Conservation (phyloP, 83 land plant genomes). For the Picea abies region DNA sequence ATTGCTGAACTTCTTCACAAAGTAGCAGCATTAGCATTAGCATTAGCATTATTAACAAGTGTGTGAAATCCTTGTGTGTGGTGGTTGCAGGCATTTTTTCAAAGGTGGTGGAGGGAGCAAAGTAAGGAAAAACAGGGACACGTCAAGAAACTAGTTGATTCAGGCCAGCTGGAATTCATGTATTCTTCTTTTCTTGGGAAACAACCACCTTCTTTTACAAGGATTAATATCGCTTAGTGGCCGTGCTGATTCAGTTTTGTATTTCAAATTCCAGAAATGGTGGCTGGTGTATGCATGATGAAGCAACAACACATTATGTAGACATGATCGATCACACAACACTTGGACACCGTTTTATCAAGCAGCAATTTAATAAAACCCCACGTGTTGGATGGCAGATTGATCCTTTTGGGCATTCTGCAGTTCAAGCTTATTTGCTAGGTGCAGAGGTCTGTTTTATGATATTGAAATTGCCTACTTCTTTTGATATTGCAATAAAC, state of each 20-base stretch:
- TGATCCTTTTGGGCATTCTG: constrained; percentile 98
- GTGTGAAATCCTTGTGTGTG: neutral
- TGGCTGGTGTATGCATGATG: constrained; percentile 99
- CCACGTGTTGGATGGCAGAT: constrained; percentile 99
- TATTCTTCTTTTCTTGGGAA: constrained; percentile 30
- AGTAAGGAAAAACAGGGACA: constrained; percentile 33
- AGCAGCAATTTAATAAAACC: constrained; percentile 66
- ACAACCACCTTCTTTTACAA: neutral
- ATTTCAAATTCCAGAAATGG: constrained; percentile 63
- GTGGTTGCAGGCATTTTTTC: constrained; percentile 70
- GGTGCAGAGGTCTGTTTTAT: constrained; percentile 69
- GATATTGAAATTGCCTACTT: neutral
- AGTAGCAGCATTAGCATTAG: no score
- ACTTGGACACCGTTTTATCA: constrained; percentile 86
- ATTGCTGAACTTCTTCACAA: no score
- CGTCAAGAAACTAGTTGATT: constrained; percentile 63
- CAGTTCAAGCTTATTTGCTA: constrained; percentile 92
- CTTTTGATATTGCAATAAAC: neutral
- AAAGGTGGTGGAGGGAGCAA: constrained; percentile 87
- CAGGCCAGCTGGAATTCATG: constrained; percentile 94
- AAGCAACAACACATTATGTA: constrained; percentile 91
- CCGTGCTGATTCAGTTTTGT: neutral
- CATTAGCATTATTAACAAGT: neutral
- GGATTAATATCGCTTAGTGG: neutral
- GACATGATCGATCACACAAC: constrained; percentile 99